A percentile compares a stretch with the other conserved stretches of the same genome.
phyloP scores from a whole-genome alignment of 1,284 basidiomycete genomes.

The Tilletia horrida region DNA sequence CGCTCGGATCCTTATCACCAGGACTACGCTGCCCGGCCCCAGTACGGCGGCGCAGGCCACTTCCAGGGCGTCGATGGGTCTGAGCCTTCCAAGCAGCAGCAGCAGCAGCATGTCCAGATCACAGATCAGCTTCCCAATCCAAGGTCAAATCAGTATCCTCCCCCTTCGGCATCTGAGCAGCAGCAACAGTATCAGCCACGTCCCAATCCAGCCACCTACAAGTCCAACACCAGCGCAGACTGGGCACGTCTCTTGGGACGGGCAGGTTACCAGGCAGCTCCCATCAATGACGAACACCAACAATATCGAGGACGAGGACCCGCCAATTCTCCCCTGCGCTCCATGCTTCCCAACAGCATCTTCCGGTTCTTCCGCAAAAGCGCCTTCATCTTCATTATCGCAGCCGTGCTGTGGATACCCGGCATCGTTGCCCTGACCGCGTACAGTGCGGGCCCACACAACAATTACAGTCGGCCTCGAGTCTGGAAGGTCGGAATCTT shows the following conservation, averaged over 20 bases:
- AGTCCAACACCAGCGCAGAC: conserved; percentile 2
- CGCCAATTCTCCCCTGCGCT: no score
- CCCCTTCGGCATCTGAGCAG: not conserved
- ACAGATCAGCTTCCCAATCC: not conserved
- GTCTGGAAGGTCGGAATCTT: conserved; percentile 64
- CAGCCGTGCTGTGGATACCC: conserved; percentile 56
- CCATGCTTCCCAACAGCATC: no score
- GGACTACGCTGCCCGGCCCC: not conserved
- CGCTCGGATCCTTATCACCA: conserved; percentile 5
- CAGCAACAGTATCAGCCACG: not conserved
- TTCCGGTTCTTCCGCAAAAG: not conserved
- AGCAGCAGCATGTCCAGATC: not conserved
- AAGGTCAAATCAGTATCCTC: not conserved
- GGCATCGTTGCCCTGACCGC: conserved; percentile 69
- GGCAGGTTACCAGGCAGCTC: conserved; percentile 8
- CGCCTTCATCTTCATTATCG: conserved; percentile 35
- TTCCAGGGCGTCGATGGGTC: not conserved
- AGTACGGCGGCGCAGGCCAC: not conserved
- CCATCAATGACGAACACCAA: not conserved
- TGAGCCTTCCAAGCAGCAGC: no score
- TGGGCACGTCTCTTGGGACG: conserved; percentile 7
- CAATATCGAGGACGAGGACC: not conserved
- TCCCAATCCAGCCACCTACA: conserved; percentile 5
- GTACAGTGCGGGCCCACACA: conserved; percentile 59
- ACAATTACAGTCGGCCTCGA: conserved; percentile 57